Base-by-base conservation (phyloP, 2,329 filamentous ascomycete species). In the Fusarium robinianum region DNA sequence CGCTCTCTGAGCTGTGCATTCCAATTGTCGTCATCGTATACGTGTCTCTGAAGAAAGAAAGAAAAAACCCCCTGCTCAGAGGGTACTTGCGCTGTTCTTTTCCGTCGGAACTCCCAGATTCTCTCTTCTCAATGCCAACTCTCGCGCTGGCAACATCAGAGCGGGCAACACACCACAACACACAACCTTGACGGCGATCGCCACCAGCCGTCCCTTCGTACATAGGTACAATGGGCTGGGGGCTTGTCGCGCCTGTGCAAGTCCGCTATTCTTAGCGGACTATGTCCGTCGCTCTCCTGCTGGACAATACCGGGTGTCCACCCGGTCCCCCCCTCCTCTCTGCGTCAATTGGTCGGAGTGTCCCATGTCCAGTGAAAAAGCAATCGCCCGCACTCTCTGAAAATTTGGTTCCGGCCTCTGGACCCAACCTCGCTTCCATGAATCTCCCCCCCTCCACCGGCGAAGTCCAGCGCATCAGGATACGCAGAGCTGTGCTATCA, bases 271-370 rank as follows among this genome's bases (percentile, higher is more conserved):
- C n/a, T n/a, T n/a, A n/a, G n/a, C n/a, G n/a, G n/a, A n/a, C n/a
- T 34, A 32, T 33, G 15, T 30, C 32, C 14, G 14, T 18, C 27
- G 27, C 5, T 24, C 21, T 7, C 21, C 19, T 32, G 37, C 43
- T 39, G 43, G 55, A 43, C 51, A 31, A 44, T 48, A 57, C 53
- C 53, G 51, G 55, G 44, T 53, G 36, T 8, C 15, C 32, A 55
- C 46, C 53, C 53, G 55, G 53, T 50, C 36, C 49, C 14, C 15
- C 23, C 12, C 3, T 5, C 19, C 32, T n/a, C n/a, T n/a, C n/a
- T n/a, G n/a, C 22, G 25, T 27, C 42, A 36, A 52, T 52, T 56
- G 45, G 55, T 26, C 21, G 19, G 23, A 16, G 10, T 17, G 16
- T 10, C 35, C 24, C 14, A 18, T 27, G 29, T 24, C 36, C 38